These are phyloP conservation scores for Blumeriella jaapii DNA, from an alignment of 2,329 filamentous ascomycete genomes.

Conservation along the genomic window DNA sequence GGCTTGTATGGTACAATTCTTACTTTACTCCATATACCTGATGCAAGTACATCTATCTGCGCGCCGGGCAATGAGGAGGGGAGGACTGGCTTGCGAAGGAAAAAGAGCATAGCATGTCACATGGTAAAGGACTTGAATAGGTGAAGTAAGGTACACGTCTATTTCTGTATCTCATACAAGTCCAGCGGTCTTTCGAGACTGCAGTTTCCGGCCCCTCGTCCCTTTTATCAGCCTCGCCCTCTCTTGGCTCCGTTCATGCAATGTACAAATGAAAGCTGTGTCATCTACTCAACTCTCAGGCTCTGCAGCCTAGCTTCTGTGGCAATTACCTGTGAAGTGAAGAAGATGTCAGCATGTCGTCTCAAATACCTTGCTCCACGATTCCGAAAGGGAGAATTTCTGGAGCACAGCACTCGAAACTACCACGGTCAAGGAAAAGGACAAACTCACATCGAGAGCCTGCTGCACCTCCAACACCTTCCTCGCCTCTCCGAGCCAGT, in stretches of 20 bases:
- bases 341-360: slow-evolving; percentile 6
- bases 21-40: too few relatives aligned
- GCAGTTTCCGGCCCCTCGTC: too few relatives aligned
- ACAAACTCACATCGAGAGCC: slow-evolving; percentile 88
- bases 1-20: too few relatives aligned
- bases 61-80: too few relatives aligned
- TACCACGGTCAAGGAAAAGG: too few relatives aligned
- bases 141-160: not conserved
- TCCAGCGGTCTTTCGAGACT: too few relatives aligned
- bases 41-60: too few relatives aligned
- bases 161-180: slow-evolving; percentile 1
- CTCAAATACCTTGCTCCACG: not conserved
- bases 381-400: slow-evolving; percentile 19
- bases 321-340: slow-evolving; percentile 59
- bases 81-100: too few relatives aligned
- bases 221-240: not conserved
- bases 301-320: slow-evolving; percentile 84
- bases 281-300: slow-evolving; percentile 61
- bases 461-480: slow-evolving; percentile 92
- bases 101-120: too few relatives aligned
- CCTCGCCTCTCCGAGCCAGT: slow-evolving; percentile 86
- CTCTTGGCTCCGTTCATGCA: slow-evolving; percentile 7
- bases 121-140: too few relatives aligned
- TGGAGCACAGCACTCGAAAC: too few relatives aligned
- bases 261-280: slow-evolving; percentile 22